phyloP scores from a whole-genome alignment of 2,329 filamentous ascomycete species.

The Epichloe aotearoae region DNA sequence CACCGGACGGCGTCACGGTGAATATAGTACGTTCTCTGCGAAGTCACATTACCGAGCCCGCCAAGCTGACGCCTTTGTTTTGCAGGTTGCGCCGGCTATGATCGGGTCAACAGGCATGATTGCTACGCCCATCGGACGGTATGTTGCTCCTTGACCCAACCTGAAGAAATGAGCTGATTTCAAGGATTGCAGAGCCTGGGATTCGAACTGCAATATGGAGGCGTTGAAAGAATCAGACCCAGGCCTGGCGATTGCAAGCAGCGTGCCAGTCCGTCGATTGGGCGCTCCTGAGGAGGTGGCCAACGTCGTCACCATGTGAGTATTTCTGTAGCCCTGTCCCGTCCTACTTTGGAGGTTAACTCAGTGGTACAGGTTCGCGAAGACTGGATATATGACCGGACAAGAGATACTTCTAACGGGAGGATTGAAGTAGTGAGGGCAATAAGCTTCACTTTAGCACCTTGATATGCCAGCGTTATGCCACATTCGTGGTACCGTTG shows the following conservation, averaged over 20 bases:
- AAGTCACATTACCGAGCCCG: not conserved
- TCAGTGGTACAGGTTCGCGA: slow-evolving; percentile 2
- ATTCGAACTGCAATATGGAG: not conserved
- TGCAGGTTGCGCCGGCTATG: slow-evolving; percentile 6
- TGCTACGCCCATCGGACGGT: slow-evolving; percentile 4
- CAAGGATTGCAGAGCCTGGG: slow-evolving; percentile 1
- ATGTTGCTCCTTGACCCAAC: not conserved
- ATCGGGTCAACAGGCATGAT: slow-evolving; percentile 8
- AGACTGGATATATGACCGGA: slow-evolving; percentile 6
- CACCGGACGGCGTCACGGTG: slow-evolving; percentile 5
- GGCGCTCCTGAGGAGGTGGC: slow-evolving; percentile 5
- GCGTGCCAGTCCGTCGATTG: slow-evolving; percentile 4
- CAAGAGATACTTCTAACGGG: slow-evolving; percentile 6
- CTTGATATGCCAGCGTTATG: too few relatives aligned
- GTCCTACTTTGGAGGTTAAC: not conserved
- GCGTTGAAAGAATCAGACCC: slow-evolving; percentile 1
- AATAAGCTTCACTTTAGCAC: not conserved
- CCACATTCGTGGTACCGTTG: not conserved
- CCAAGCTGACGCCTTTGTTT: not conserved
- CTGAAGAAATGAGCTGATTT: not conserved
- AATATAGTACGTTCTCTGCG: slow-evolving; percentile 1
- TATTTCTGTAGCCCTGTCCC: not conserved
- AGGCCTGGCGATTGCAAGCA: slow-evolving; percentile 4
- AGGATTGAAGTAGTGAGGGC: not conserved
- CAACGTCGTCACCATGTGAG: slow-evolving; percentile 6